Evolutionary conservation across 164 flowering plant genomes (phyloP), one percentile per base, ranked within the genome.

Genomic region (Dillenia suffruticosa): DNA sequence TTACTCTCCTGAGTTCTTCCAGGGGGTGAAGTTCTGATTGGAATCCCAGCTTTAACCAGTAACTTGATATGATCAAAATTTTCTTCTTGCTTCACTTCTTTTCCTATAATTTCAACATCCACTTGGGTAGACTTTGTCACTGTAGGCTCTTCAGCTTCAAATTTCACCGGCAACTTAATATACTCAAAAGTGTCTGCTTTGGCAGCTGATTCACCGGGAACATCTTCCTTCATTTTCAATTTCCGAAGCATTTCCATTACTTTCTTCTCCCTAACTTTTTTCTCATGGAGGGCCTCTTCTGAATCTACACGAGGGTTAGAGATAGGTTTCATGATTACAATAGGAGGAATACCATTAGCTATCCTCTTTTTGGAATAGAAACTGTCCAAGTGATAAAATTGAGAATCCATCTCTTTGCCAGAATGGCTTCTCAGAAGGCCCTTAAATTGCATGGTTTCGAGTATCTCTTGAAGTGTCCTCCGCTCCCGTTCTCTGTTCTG

Each of bases 291-390:
- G 12, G 44, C 15, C 56, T 67, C 62, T 53, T 73, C 68, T 44
- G 62, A 19, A 44, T 73, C 71, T 32, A 14, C 8, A 49, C 15
- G 52, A 11, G 75, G 70, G 56, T 22, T 59, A 50, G n/a, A 64
- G 55, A 72, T 14, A 54, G 96, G 96, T 68, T 79, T 90, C 47
- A 92, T 85, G 47, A 92, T 72, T 52, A 92, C 98, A 63, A 92
- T 92, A 17, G 95, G 95, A 16, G 89, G 81, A 8, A 54, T 49
- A 63, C 75, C 80, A 62, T 76, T 72, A 63, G 46, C 54, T 5
- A 50, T 55, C n/a, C 63, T 53, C 32, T 69, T 54, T 49, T 66
- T 61, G 15, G 32, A 54, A 66, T 51, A 46, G 9, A 74, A 66
- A 55, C 32, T 19, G 7, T 49, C 43, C 51, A 62, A 62, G 63